A percentile compares a stretch with the other conserved stretches of the same genome.
phyloP scores from a whole-genome alignment of 2,329 filamentous ascomycete species.

The Trichoderma arundinaceum region DNA sequence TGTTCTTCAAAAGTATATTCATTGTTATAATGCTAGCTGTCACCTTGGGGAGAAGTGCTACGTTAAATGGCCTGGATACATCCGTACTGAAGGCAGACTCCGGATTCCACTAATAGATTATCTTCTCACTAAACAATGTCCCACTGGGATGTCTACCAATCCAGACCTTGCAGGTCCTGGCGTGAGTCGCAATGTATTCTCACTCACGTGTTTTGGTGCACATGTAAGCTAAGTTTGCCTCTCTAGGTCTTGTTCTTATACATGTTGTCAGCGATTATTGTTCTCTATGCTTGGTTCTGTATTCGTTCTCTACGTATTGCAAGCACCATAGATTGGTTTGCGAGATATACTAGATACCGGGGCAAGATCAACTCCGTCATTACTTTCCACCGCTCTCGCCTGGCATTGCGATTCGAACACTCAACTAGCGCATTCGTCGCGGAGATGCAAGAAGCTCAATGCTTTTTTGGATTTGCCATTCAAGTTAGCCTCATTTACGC shows the following conservation, averaged over 20 bases:
- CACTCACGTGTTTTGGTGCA: not conserved
- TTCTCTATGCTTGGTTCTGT: constrained; percentile 22
- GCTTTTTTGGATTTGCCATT: constrained; percentile 24
- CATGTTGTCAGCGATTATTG: constrained; percentile 9
- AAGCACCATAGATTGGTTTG: not conserved
- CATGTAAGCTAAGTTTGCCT: not conserved
- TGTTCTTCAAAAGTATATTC: not conserved
- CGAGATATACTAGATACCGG: not conserved
- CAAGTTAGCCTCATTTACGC: constrained; percentile 14
- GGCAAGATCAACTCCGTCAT: not conserved
- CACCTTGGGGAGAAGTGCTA: no score
- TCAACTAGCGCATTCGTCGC: constrained; percentile 4
- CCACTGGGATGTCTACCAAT: not conserved
- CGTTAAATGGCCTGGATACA: no score
- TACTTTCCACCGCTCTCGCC: not conserved
- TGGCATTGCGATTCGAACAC: not conserved
- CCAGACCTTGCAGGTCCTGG: constrained; percentile 28
- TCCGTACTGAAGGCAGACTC: no score
- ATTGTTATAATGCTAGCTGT: not conserved
- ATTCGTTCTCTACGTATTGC: not conserved
- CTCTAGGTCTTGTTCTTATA: constrained; percentile 16
- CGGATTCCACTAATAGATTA: no score
- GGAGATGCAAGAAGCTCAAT: constrained; percentile 30
- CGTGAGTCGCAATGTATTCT: not conserved
- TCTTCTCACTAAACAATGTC: no score